Evolutionary conservation across 75 land plant species (phyloP), one percentile per base, ranked within the genome.

Genomic region (Pinus taeda): DNA sequence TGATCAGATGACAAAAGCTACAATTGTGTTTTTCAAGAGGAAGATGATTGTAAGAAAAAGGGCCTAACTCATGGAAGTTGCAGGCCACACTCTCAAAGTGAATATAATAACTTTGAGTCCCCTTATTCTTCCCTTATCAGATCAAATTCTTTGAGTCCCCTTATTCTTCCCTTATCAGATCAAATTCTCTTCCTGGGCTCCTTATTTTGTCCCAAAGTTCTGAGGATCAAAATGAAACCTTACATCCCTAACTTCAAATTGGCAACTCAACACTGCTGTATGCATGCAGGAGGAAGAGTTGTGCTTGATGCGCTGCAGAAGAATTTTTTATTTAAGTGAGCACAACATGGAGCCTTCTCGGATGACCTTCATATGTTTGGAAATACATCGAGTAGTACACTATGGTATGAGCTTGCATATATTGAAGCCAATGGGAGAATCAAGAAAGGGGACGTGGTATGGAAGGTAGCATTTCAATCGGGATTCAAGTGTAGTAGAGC

Each of bases 401-500:
- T 92, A 14, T 92, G 93, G 93, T 92, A 92, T 74, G 93, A 92
- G 77, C 77, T 92, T 62, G 78, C 76, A 20, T 92, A 90, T 76
- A 85, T 88, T 53, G 93, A 92, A 71, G 79, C 93, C 65, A 92
- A 92, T 79, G 93, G 82, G 60, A 80, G 90, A 77, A 87, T 92
- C 86, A 81, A 75, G 81, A 88, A 74, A 22, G 93, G 93, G 13
- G 85, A 92, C 59, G 74, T 90, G 15, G 77, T 92, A 59, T 92
- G 94, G 94, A 88, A 87, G 59, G 90, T 92, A 60, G 93, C 83
- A 4, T 91, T 91, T 72, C 89, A 92, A 29, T 84, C 87, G 67
- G 93, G 93, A 36, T 90, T 92, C 83, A 92, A 92, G 82, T 92
- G 94, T 79, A 92, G 90, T 83, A 88, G 90, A 66, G 94, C 93